Evolutionary conservation across 257 asterid species (phyloP).

Genomic region (Solanum dulcamara): DNA sequence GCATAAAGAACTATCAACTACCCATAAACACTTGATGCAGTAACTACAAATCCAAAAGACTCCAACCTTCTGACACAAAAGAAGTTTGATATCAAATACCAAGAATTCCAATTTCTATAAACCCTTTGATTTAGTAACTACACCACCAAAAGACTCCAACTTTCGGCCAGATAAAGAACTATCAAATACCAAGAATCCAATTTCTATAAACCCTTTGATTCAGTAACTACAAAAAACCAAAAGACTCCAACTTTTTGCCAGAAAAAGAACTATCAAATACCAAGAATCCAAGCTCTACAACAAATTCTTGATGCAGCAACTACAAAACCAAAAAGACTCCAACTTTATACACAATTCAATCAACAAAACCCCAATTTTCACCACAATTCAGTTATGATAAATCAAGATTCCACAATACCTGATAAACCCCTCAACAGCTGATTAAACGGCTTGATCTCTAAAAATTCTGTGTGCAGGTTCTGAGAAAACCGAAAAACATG

Average conservation of each 20-base stretch:
- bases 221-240: not conserved
- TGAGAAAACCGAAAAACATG: not conserved
- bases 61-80: conserved; percentile 5
- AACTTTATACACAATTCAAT: conserved; percentile 10
- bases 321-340: not conserved
- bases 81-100: not conserved
- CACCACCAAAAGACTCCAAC: conserved; percentile 1
- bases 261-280: conserved; percentile 6
- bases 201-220: not conserved
- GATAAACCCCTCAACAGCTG: not conserved
- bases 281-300: not conserved
- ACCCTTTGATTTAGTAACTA: too few species aligned
- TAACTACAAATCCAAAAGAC: not conserved
- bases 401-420: not conserved
- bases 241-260: conserved; percentile 2
- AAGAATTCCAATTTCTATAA: not conserved
- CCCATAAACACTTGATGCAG: not conserved
- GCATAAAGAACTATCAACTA: not conserved
- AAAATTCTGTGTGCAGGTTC: not conserved
- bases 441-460: not conserved
- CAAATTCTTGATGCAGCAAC: not conserved
- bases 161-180: conserved; percentile 8
- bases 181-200: conserved; percentile 4
- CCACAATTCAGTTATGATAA: not conserved
- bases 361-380: not conserved